Evolutionary conservation across 2,329 filamentous ascomycete genomes (phyloP), one percentile per base, ranked within the genome.

Genomic region (Trichophyton schoenleinii): DNA sequence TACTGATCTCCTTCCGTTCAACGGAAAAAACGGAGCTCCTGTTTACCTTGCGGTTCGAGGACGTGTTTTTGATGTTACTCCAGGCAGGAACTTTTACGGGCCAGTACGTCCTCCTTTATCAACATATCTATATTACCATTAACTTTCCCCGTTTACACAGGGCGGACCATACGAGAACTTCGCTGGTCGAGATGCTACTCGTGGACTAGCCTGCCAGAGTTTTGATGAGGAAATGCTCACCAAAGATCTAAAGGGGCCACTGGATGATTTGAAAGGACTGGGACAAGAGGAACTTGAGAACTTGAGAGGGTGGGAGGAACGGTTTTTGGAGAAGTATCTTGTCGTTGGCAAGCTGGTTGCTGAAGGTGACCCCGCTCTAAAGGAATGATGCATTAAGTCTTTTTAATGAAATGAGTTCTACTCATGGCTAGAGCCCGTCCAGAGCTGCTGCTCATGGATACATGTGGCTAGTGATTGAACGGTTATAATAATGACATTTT

Each of bases 191-290:
- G 94, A 99, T 75, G 94, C 94, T 20, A 90, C 84, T 66, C 82
- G 92, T 59, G 94, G 94, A 0, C 77, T 99, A 63, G 92, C 94
- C 0, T 89, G 84, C 73, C 89, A 91, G 63, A 95, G 89, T 77
- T 97, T 99, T 73, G 94, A 96, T 72, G 84, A 89, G 79, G 88
- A 91, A 5, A 95, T 97, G 91, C 77, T 97, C 76, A 97, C 94
- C 18, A 85, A 92, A 79, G 88, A 96, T 73, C 77, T 97, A 61
- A 84, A 94, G 62, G 92, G 84, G 0, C 89, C 90, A 52, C 77
- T 96, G 64, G 91, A 96, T 72, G 83, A 80, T 60, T 79, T 96
- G 49, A 80, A 83, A 59, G 89, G 86, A 62, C 74, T 97, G 63
- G 84, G 83, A 4, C 73, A 72, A 0, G 90, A 92, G 62, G 86